Percentiles rank a stretch among this genome's conserved stretches.
phyloP scores from a whole-genome alignment of 192 early-diverging fungal genomes.

The Podila horticola region DNA sequence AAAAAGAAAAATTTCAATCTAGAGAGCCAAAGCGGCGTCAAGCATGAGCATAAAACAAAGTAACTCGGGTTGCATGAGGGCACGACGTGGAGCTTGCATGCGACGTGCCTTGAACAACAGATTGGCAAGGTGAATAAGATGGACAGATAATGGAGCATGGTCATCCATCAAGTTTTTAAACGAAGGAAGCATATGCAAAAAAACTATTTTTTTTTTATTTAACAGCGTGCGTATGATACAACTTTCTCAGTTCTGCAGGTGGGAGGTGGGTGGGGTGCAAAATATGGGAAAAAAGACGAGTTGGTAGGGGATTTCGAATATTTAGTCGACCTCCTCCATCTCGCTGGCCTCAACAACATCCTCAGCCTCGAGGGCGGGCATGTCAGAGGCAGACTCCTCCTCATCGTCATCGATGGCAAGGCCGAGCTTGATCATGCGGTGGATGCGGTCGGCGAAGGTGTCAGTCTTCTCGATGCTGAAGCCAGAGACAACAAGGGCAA shows the following conservation, averaged over 20 bases:
- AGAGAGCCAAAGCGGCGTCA: no score
- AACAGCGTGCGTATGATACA: no score
- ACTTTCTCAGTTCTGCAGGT: not conserved
- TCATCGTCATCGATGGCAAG: conserved; percentile 94
- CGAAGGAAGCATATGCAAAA: not conserved
- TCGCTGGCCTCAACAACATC: conserved; percentile 53
- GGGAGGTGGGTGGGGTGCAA: not conserved
- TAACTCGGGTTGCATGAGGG: no score
- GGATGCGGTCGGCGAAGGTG: conserved; percentile 93
- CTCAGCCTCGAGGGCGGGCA: conserved; percentile 53
- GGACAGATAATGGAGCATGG: no score
- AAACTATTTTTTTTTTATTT: conserved; percentile 4
- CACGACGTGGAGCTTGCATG: no score
- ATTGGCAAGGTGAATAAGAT: no score
- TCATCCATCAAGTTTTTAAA: no score
- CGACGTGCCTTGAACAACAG: no score
- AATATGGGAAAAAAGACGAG: not conserved
- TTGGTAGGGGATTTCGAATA: not conserved
- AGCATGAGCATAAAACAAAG: no score
- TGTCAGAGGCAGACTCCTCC: conserved; percentile 53
- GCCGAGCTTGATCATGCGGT: conserved; percentile 99
- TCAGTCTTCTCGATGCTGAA: conserved; percentile 97
- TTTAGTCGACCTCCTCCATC: conserved; percentile 56
- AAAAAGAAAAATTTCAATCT: no score
- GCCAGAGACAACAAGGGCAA: conserved; percentile 95